A percentile compares a stretch with the other conserved stretches of the same genome.
These are phyloP conservation scores for Kwoniella dendrophila DNA, from an alignment of 768 basidiomycete species.

Conservation along the genomic window DNA sequence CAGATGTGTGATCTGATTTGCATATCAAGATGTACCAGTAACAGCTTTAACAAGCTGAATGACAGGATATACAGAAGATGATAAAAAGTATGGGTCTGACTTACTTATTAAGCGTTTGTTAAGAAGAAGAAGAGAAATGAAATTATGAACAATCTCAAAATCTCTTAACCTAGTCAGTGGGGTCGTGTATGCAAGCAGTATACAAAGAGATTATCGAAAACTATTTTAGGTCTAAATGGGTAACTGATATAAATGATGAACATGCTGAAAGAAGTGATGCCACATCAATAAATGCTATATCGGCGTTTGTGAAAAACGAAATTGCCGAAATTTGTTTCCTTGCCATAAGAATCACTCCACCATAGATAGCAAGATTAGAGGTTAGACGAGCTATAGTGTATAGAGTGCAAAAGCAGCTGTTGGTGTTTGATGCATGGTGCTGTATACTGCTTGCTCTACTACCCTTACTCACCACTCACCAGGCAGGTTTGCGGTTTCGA, in stretches of 20 bases:
- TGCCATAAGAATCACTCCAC: neutral
- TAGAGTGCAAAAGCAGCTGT: too few species aligned
- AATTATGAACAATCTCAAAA: neutral
- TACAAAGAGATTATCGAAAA: neutral
- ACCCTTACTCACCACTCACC: too few species aligned
- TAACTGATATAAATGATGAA: neutral
- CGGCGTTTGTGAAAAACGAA: conserved; percentile 23
- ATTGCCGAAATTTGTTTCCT: conserved; percentile 16
- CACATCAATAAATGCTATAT: neutral
- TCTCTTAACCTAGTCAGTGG: neutral
- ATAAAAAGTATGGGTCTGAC: conserved; percentile 1
- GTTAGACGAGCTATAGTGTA: too few species aligned
- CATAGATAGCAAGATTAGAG: neutral
- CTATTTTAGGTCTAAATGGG: neutral
- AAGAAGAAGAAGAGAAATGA: conserved; percentile 24
- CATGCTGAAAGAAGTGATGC: neutral
- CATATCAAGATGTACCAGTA: too few species aligned
- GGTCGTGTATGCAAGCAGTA: neutral
- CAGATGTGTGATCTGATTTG: too few species aligned
- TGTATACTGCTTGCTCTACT: too few species aligned
- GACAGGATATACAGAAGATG: neutral
- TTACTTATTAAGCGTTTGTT: conserved; percentile 38
- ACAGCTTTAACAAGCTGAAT: too few species aligned
- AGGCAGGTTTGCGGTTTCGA: neutral
- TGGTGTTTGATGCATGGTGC: too few species aligned